Conservation (phyloP, 257 asterid genomes). For the Solanum clarkiae region DNA sequence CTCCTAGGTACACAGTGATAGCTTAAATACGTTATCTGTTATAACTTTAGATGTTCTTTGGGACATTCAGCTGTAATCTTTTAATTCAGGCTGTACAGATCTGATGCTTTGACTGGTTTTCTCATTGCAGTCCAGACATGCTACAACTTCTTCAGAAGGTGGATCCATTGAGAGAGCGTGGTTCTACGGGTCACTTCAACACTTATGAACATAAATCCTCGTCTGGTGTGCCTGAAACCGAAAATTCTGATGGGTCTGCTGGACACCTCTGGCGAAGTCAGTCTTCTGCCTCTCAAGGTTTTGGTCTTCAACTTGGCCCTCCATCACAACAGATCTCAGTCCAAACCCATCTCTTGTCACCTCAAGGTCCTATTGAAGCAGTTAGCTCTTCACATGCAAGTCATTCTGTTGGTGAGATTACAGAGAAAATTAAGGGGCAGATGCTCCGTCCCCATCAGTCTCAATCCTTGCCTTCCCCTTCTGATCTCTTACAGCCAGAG, state of each 20-base stretch:
- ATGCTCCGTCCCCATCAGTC: slow-evolving; percentile 17
- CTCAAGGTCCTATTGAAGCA: slow-evolving; percentile 25
- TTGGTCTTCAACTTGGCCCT: slow-evolving; percentile 88
- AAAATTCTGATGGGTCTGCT: slow-evolving; percentile 38
- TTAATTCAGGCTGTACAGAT: not conserved
- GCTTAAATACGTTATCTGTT: not conserved
- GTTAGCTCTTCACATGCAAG: slow-evolving; percentile 15
- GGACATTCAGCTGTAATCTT: not conserved
- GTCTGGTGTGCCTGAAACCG: slow-evolving; percentile 37
- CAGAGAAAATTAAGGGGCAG: slow-evolving; percentile 22
- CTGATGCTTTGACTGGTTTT: not conserved
- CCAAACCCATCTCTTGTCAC: slow-evolving; percentile 31
- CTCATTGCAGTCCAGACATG: slow-evolving; percentile 66
- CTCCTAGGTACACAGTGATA: not conserved
- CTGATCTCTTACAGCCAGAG: slow-evolving; percentile 10
- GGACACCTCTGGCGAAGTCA: slow-evolving; percentile 37
- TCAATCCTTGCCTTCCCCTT: slow-evolving; percentile 26
- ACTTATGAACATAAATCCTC: slow-evolving; percentile 30
- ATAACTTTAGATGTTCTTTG: not conserved
- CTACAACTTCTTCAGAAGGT: slow-evolving; percentile 84
- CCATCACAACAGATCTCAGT: slow-evolving; percentile 51
- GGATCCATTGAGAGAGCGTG: slow-evolving; percentile 54
- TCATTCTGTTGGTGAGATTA: slow-evolving; percentile 30
- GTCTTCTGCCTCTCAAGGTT: slow-evolving; percentile 62
- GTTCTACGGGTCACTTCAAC: slow-evolving; percentile 21